Base-by-base conservation (phyloP, 2,329 filamentous ascomycete species). In the Podosphaera leucotricha region DNA sequence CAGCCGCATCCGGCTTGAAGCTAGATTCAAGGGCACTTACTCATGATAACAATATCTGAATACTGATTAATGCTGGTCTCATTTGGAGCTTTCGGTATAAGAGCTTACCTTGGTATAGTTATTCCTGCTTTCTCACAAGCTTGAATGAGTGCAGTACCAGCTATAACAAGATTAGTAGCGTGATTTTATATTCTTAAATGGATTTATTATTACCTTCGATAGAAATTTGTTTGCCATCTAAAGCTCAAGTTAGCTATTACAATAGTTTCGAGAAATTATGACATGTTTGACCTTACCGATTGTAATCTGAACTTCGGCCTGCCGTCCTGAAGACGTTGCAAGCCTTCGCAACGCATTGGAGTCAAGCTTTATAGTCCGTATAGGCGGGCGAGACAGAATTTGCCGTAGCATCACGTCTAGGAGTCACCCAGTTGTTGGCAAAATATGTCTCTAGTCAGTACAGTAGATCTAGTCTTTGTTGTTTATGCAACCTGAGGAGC, bases 181-280 rank as follows among this genome's bases (percentile, higher is more conserved):
- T 26, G 47, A 4, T 39, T 42, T 50, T 44, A 42, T 56, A 54
- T 36, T 41, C 39, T 15, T 41, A 28, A n/a, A 38, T 20, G 43
- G 20, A 41, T 26, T 22, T 41, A 30, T 49, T n/a, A 50, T 39
- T 77, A 92, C 85, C 84, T 81, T 94, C 85, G 62, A 98, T 85
- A 50, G 85, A 93, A 46, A 98, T 80, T 66, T 94, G 92, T 71
- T 93, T 93, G 61, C 87, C 90, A 75, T 98, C 87, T 86, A 60
- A 38, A 53, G 49, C 49, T 52, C 46, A 41, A 20, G 46, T 59
- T 51, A 59, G 57, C 48, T 60, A 59, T 48, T 48, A 50, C 38
- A 50, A 36, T n/a, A 33, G 43, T 33, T 20, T 35, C 19, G 50
- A 21, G 33, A 11, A 43, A 18, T 43, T 28, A 44, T 44, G 40